Conservation (phyloP, 768 basidiomycete species). For the Suillus bovinus region DNA sequence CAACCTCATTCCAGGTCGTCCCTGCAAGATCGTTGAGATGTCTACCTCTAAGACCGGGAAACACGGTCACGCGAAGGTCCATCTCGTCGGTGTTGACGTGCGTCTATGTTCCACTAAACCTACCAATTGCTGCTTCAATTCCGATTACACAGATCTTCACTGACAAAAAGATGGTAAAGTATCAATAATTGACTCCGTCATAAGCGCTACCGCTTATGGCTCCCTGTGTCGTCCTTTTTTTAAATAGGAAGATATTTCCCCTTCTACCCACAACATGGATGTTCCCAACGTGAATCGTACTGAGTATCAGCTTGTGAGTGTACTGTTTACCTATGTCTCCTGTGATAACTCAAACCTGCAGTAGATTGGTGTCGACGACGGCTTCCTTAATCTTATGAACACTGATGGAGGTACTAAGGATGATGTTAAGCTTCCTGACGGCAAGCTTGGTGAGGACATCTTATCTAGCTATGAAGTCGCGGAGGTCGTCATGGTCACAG, state of each 20-base stretch:
- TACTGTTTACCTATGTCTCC: slow-evolving; percentile 10
- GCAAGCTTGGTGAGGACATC: slow-evolving; percentile 77
- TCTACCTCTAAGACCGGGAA: slow-evolving; percentile 99
- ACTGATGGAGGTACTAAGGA: slow-evolving; percentile 81
- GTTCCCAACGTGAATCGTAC: slow-evolving; percentile 90
- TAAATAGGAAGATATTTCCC: slow-evolving; percentile 91
- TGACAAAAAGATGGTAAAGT: slow-evolving; percentile 87
- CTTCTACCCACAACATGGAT: slow-evolving; percentile 99
- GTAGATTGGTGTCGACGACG: slow-evolving; percentile 89
- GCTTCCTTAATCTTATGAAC: slow-evolving; percentile 93
- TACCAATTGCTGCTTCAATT: slow-evolving; percentile 15
- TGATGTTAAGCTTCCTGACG: slow-evolving; percentile 92
- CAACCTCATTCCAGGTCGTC: slow-evolving; percentile 54
- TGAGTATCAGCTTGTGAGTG: slow-evolving; percentile 86
- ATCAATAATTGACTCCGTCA: slow-evolving; percentile 12
- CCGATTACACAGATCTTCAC: slow-evolving; percentile 84
- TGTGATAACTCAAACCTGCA: slow-evolving; percentile 8
- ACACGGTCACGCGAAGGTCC: slow-evolving; percentile 99
- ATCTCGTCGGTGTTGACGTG: slow-evolving; percentile 95
- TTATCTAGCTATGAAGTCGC: slow-evolving; percentile 71
- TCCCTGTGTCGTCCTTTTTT: neutral
- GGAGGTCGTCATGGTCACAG: slow-evolving; percentile 86
- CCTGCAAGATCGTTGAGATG: slow-evolving; percentile 99
- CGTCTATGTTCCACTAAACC: slow-evolving; percentile 33
- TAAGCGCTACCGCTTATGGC: slow-evolving; percentile 3